Evolutionary conservation across 2,329 filamentous ascomycete genomes (phyloP).

Genomic region (Xylaria polymorpha): DNA sequence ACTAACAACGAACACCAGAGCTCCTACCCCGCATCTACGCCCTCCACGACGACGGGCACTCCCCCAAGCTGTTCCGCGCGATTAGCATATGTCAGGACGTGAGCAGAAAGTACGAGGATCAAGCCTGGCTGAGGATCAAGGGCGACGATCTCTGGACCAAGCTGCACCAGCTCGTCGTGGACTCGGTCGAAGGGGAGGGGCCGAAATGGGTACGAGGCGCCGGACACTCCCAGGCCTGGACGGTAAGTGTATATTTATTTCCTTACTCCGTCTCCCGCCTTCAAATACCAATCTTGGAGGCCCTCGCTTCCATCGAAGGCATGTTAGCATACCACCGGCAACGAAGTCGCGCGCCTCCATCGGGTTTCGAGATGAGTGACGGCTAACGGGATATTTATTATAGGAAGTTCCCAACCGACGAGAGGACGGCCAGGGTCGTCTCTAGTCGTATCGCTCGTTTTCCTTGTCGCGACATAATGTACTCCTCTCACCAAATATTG

Average conservation of each 20-base stretch:
- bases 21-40: conserved; percentile 60
- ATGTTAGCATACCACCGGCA: too few species aligned
- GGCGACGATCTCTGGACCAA: conserved; percentile 69
- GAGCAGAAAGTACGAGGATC: conserved; percentile 58
- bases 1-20: conserved; percentile 46
- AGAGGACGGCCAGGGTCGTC: conserved; percentile 8
- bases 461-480: not conserved
- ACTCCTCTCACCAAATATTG: not conserved
- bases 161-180: conserved; percentile 70
- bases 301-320: too few species aligned
- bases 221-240: conserved; percentile 76
- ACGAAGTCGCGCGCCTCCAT: not conserved
- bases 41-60: conserved; percentile 81
- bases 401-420: conserved; percentile 27
- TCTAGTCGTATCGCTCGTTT: not conserved
- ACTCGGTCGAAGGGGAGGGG: conserved; percentile 66
- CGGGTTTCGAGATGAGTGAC: not conserved
- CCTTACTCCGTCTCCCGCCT: too few species aligned
- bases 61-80: conserved; percentile 78
- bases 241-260: conserved; percentile 46
- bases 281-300: too few species aligned
- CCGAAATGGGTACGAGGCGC: conserved; percentile 69
- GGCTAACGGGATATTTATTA: conserved; percentile 1
- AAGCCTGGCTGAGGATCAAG: conserved; percentile 64
- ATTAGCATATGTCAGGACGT: conserved; percentile 71